Conservation (phyloP, 2,329 filamentous ascomycete genomes). For the Trichoderma sp. region DNA sequence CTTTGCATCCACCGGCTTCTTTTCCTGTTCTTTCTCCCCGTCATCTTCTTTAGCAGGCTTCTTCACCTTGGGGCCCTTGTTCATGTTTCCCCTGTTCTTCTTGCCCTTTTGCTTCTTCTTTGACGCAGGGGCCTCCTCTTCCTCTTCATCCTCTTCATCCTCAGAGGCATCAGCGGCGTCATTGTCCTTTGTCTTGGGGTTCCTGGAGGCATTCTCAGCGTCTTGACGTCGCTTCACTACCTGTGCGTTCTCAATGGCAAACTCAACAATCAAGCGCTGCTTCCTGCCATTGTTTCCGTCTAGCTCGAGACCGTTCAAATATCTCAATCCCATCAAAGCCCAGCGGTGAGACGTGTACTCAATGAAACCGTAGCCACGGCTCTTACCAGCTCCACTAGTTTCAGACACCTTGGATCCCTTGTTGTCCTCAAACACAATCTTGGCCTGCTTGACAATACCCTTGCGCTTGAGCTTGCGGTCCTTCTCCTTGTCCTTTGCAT, state of each 20-base stretch:
- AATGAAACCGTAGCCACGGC: slow-evolving; percentile 94
- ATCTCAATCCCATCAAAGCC: slow-evolving; percentile 91
- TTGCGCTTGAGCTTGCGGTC: slow-evolving; percentile 80
- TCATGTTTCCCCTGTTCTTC: slow-evolving; percentile 16
- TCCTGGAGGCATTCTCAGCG: slow-evolving; percentile 39
- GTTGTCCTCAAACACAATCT: slow-evolving; percentile 87
- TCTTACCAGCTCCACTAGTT: slow-evolving; percentile 74
- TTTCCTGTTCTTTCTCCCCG: slow-evolving; percentile 31
- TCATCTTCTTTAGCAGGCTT: slow-evolving; percentile 28
- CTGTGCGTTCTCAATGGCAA: slow-evolving; percentile 96
- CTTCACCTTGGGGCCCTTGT: slow-evolving; percentile 27
- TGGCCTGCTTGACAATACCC: slow-evolving; percentile 86
- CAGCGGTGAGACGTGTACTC: slow-evolving; percentile 93
- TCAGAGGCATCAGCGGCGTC: neutral
- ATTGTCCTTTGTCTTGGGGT: slow-evolving; percentile 30
- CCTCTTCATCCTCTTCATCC: slow-evolving; percentile 6
- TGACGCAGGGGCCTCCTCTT: slow-evolving; percentile 31
- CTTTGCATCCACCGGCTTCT: slow-evolving; percentile 40
- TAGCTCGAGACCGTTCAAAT: slow-evolving; percentile 77
- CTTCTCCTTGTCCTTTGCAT: slow-evolving; percentile 78
- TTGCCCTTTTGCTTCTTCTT: slow-evolving; percentile 28
- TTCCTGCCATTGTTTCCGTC: slow-evolving; percentile 70
- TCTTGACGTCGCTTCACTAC: slow-evolving; percentile 74
- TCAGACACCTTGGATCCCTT: slow-evolving; percentile 84
- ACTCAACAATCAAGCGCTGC: slow-evolving; percentile 90